Percentiles rank a stretch among this genome's conserved stretches.
Evolutionary conservation across 768 basidiomycete species (phyloP).

Genomic region (Lentinula sp.): DNA sequence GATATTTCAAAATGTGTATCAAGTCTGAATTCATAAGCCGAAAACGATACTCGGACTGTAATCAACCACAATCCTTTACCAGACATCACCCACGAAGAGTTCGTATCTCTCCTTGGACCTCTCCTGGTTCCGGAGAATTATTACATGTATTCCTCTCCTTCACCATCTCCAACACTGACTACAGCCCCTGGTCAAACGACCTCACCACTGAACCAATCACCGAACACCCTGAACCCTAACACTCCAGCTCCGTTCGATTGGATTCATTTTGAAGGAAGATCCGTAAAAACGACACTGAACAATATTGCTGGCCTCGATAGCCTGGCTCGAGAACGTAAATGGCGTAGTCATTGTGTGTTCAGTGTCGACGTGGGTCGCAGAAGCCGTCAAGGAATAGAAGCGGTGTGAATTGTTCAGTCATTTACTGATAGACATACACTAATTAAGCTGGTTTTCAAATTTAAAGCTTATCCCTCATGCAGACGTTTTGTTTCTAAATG

Average conservation of each 20-base stretch:
- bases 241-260: constrained; percentile 81
- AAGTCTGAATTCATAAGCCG: constrained; percentile 26
- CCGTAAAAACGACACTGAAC: constrained; percentile 69
- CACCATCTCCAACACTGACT: constrained; percentile 14
- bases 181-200: constrained; percentile 12
- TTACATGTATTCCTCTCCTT: constrained; percentile 24
- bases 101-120: constrained; percentile 75
- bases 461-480: constrained; percentile 72
- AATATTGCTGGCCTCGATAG: constrained; percentile 79
- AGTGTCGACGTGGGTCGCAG: constrained; percentile 74
- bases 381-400: constrained; percentile 72
- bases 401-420: constrained; percentile 40
- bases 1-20: neutral
- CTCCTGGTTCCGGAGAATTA: constrained; percentile 80
- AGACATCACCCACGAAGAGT: constrained; percentile 83
- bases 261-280: constrained; percentile 82
- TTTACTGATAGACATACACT: neutral
- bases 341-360: constrained; percentile 78
- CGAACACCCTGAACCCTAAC: constrained; percentile 32
- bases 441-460: neutral
- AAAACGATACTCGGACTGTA: constrained; percentile 58
- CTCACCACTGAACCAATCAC: constrained; percentile 3
- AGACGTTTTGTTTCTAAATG: constrained; percentile 77
- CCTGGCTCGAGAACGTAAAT: constrained; percentile 75
- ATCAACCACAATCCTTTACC: constrained; percentile 87